A percentile compares a stretch with the other conserved stretches of the same genome.
These are phyloP conservation scores for Volvox carteri DNA, from an alignment of 163 green algal species.

Conservation along the genomic window DNA sequence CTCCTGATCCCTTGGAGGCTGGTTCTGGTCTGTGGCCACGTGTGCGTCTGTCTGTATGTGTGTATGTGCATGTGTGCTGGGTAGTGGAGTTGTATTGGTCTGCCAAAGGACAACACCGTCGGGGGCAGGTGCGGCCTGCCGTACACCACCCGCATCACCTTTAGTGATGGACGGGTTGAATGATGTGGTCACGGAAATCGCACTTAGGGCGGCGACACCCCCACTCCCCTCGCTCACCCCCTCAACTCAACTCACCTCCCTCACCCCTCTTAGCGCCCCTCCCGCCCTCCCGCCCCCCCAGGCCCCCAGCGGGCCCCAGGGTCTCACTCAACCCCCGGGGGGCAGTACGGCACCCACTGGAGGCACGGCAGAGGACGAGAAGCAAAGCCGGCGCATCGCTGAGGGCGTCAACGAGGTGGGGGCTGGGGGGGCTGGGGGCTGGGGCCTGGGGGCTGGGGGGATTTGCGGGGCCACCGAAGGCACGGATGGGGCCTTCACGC, in stretches of 20 bases:
- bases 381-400: conserved; percentile 40
- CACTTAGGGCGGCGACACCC: no score
- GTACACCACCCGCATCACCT: no score
- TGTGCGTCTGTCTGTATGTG: no score
- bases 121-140: no score
- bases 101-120: no score
- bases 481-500: not conserved
- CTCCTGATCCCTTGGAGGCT: no score
- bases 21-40: no score
- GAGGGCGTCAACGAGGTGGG: conserved; percentile 51
- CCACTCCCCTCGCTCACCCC: not conserved
- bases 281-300: not conserved
- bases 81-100: no score
- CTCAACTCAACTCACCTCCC: no score
- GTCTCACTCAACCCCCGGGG: not conserved
- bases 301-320: not conserved
- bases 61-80: no score
- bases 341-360: not conserved
- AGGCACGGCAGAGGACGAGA: not conserved
- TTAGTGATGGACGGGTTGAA: no score
- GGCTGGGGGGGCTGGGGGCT: not conserved
- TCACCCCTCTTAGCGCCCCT: not conserved
- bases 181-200: no score
- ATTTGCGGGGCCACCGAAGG: not conserved
- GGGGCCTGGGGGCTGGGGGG: not conserved